A percentile compares a stretch with the other conserved stretches of the same genome.
Evolutionary conservation across 257 asterid genomes (phyloP).

Genomic region (Capsicum baccatum): DNA sequence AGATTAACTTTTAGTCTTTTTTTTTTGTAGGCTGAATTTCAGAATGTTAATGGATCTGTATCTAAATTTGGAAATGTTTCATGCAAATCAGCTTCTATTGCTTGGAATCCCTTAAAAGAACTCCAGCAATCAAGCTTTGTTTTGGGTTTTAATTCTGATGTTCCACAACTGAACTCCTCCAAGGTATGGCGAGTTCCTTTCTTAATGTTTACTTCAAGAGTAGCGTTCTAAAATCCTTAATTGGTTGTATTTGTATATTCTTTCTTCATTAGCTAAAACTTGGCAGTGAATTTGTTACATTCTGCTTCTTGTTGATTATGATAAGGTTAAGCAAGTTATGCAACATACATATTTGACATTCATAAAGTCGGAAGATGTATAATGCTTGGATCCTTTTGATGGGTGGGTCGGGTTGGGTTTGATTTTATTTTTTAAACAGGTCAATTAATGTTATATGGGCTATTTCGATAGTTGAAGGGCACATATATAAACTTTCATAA

Average conservation of each 20-base stretch:
- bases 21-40: constrained; percentile 76
- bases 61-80: constrained; percentile 71
- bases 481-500: too few relatives aligned
- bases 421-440: too few relatives aligned
- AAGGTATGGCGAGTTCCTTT: constrained; percentile 55
- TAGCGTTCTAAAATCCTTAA: background rate
- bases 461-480: too few relatives aligned
- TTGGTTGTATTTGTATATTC: background rate
- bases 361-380: background rate
- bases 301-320: background rate
- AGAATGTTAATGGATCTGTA: constrained; percentile 71
- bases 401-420: too few relatives aligned
- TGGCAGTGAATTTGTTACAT: background rate
- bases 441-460: too few relatives aligned
- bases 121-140: constrained; percentile 71
- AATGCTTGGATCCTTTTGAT: too few relatives aligned
- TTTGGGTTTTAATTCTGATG: constrained; percentile 77
- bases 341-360: background rate
- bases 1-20: background rate
- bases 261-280: constrained; percentile 7
- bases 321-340: background rate
- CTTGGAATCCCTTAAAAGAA: constrained; percentile 88
- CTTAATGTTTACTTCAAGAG: background rate
- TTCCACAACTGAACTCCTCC: constrained; percentile 68
- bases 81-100: constrained; percentile 74